Base-by-base conservation (phyloP, 202 grass and related monocot genomes). In the Digitaria exilis region DNA sequence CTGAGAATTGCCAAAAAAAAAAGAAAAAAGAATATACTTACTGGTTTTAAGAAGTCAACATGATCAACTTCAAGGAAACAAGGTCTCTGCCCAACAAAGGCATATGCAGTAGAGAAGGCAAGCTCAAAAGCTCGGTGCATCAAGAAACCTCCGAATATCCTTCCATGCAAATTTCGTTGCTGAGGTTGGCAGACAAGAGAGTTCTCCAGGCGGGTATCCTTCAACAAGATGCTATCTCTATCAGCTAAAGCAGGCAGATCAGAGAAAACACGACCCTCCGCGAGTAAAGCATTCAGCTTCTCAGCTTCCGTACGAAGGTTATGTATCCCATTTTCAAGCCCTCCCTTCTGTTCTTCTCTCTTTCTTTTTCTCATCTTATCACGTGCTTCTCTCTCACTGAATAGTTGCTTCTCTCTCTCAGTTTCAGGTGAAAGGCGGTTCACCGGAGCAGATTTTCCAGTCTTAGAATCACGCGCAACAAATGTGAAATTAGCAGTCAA, bases 61-160 rank as follows among this genome's bases (percentile, higher is more conserved):
- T 94, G 96, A 76, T 98, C 96, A 1, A 98, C 93, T 82, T 98
- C 96, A 60, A 98, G 87, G 92, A 98, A 98, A 82, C 75, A 90
- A 24, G 91, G 96, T 87, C 84, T 89, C 78, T 85, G 89, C 22
- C 96, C 93, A 75, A 96, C 87, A 72, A 98, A 98, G 64, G 93
- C 96, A 72, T 98, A 98, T 3, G 89, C 96, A 81, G 96, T 96
- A 42, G 96, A 94, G 87, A 98, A 98, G 58, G 76, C 93, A 59
- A 96, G 89, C 81, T 98, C 96, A 84, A 96, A 98, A 45, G 96
- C 96, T 69, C 86, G 59, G 78, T 98, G 93, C 96, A 98, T 98
- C 91, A 98, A 77, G 89, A 98, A 98, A 51, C 96, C 93, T 64
- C 96, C 93, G 80, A 98, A 98, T 72, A 98, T 98, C n/a, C 89